Percentiles rank a stretch among this genome's conserved stretches.
Evolutionary conservation across 2,329 filamentous ascomycete species (phyloP).

Genomic region (Curvularia hawaiiensis): DNA sequence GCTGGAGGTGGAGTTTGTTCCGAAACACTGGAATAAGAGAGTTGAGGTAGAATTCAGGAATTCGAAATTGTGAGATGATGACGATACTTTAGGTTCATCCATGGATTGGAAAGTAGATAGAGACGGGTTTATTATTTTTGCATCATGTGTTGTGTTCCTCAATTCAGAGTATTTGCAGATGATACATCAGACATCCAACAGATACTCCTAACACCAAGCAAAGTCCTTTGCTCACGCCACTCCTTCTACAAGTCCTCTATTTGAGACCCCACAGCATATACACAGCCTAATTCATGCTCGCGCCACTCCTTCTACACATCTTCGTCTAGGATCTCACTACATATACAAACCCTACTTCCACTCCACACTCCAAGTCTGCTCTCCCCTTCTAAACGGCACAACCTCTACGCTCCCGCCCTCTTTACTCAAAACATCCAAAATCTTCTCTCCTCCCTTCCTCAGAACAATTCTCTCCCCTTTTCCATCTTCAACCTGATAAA

Average conservation of each 20-base stretch:
- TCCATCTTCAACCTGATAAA: constrained; percentile 59
- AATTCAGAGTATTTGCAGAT: background rate
- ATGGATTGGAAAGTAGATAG: background rate
- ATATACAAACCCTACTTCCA: constrained; percentile 34
- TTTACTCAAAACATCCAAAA: constrained; percentile 61
- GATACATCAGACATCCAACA: background rate
- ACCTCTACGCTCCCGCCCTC: constrained; percentile 61
- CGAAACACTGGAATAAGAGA: constrained; percentile 21
- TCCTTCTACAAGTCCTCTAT: background rate
- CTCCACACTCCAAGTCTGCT: constrained; percentile 62
- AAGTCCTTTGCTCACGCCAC: background rate
- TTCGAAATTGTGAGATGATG: no score
- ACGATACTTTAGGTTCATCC: no score
- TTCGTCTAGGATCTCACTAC: background rate
- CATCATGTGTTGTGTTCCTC: background rate
- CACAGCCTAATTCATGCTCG: constrained; percentile 27
- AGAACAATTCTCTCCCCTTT: constrained; percentile 60
- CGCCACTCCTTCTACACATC: no score
- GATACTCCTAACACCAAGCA: background rate
- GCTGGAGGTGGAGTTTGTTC: constrained; percentile 16
- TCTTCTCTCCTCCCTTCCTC: constrained; percentile 60
- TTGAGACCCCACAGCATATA: background rate
- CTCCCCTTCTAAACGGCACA: constrained; percentile 68
- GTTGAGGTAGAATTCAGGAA: background rate
- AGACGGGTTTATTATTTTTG: background rate